Evolutionary conservation across 768 basidiomycete species (phyloP).

Genomic region (Leccinellum luteum): DNA sequence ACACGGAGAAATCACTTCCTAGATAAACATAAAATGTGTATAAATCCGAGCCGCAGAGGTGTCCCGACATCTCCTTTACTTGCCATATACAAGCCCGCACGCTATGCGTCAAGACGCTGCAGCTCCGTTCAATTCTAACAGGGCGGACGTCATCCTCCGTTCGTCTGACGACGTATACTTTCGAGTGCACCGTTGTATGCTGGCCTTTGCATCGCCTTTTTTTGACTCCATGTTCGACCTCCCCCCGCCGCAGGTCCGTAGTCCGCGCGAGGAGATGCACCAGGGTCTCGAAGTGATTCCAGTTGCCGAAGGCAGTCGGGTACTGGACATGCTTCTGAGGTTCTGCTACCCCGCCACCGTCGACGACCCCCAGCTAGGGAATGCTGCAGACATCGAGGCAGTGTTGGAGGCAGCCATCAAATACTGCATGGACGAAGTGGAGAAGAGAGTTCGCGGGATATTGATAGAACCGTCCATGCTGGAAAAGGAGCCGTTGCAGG

Average conservation of each 20-base stretch:
- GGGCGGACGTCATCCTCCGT: constrained; percentile 50
- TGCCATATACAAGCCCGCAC: background rate
- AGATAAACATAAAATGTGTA: constrained; percentile 5
- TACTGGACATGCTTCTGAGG: constrained; percentile 31
- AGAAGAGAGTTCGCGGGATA: constrained; percentile 20
- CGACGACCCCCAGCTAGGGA: constrained; percentile 18
- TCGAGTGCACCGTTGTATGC: constrained; percentile 24
- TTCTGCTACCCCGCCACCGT: constrained; percentile 36
- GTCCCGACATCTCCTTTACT: background rate
- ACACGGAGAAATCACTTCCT: background rate
- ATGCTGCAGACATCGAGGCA: constrained; percentile 16
- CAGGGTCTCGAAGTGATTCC: constrained; percentile 25
- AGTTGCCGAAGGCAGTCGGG: constrained; percentile 27
- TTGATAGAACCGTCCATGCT: constrained; percentile 30
- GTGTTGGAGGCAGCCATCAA: constrained; percentile 32
- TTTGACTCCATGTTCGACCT: constrained; percentile 34
- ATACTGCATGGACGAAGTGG: constrained; percentile 30
- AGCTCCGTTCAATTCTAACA: constrained; percentile 45
- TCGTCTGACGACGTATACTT: constrained; percentile 43
- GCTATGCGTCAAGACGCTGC: constrained; percentile 22
- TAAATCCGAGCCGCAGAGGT: constrained; percentile 8
- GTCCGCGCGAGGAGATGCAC: constrained; percentile 12
- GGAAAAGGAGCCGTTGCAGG: constrained; percentile 24
- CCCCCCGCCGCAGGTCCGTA: constrained; percentile 18
- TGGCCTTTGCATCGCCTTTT: constrained; percentile 29